phyloP scores from a whole-genome alignment of 2,329 filamentous ascomycete genomes.

The Hymenoscyphus albidus region DNA sequence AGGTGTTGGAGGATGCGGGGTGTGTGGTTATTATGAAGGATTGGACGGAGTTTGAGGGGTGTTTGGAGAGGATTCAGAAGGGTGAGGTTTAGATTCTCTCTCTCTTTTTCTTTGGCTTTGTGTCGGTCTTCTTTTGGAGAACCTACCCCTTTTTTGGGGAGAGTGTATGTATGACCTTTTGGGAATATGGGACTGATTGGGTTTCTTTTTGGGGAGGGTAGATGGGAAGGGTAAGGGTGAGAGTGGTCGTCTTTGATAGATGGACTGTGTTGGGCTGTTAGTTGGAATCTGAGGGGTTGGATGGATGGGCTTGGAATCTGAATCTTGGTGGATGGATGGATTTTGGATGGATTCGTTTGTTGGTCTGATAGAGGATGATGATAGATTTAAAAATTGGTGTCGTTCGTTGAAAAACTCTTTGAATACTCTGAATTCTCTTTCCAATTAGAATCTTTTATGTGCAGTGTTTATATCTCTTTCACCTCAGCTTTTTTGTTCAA shows the following conservation, averaged over 20 bases:
- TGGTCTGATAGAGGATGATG: no score
- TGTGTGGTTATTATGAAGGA: slow-evolving; percentile 59
- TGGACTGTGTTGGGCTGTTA: background rate
- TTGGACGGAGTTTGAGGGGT: slow-evolving; percentile 50
- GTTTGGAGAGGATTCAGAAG: slow-evolving; percentile 26
- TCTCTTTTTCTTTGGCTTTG: background rate
- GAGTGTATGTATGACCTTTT: background rate
- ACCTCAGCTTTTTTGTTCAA: no score
- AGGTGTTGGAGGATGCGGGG: slow-evolving; percentile 56
- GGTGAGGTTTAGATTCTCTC: slow-evolving; percentile 16
- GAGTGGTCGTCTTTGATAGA: background rate
- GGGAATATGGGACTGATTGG: background rate
- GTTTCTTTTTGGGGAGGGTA: background rate
- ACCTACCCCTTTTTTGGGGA: background rate
- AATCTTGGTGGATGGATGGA: no score
- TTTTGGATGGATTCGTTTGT: no score
- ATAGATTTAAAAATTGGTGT: background rate
- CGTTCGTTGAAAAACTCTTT: background rate
- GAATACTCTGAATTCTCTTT: background rate
- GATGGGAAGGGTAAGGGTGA: background rate
- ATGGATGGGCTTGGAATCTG: background rate
- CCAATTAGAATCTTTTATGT: no score
- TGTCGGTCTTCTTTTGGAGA: no score
- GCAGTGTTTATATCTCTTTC: no score
- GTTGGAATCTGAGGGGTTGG: background rate